phyloP scores from a whole-genome alignment of 345 rosid species.

The Hibiscus mutabilis region DNA sequence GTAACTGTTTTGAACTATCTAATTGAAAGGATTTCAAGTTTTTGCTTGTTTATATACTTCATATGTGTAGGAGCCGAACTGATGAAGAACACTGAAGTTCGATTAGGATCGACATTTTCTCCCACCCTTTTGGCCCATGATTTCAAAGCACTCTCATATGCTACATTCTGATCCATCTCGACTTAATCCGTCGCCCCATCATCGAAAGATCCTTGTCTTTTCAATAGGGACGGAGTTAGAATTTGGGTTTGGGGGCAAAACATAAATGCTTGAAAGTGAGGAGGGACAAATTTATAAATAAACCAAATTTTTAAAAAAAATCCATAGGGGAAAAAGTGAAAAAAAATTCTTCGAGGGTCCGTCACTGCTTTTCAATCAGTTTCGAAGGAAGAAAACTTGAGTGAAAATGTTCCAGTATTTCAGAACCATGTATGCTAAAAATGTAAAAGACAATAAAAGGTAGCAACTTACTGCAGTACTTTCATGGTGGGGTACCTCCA shows the following conservation, averaged over 20 bases:
- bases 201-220: conserved; percentile 54
- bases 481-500: conserved; percentile 46
- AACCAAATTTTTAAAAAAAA: no score
- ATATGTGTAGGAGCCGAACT: conserved; percentile 75
- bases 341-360: no score
- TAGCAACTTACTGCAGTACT: conserved; percentile 24
- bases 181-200: conserved; percentile 45
- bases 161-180: conserved; percentile 36
- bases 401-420: not conserved
- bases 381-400: not conserved
- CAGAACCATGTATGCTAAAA: not conserved
- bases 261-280: no score
- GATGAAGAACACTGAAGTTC: conserved; percentile 62
- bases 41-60: conserved; percentile 36
- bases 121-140: conserved; percentile 74
- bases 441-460: not conserved
- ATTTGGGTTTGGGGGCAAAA: no score
- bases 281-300: no score
- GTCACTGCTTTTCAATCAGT: conserved; percentile 20
- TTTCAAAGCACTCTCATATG: conserved; percentile 46
- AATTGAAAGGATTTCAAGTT: not conserved
- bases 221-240: no score
- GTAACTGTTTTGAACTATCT: not conserved
- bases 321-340: no score
- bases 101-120: conserved; percentile 48